Base-by-base conservation (phyloP, 2,329 filamentous ascomycete genomes). In the Apiospora koreana region DNA sequence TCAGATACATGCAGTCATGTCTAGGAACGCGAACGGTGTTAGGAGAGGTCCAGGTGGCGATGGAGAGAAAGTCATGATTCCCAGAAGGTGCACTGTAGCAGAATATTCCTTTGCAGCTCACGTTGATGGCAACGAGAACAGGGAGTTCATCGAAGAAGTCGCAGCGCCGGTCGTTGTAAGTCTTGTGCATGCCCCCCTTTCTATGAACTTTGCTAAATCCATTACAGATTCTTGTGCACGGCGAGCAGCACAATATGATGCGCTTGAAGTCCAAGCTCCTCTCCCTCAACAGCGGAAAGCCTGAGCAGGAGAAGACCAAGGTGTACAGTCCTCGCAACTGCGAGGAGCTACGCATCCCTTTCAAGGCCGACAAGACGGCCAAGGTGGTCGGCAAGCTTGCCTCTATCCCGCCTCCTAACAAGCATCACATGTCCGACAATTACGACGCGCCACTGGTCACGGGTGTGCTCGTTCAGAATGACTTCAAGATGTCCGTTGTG, bases 161-260 rank as follows among this genome's bases (percentile, higher is more conserved):
- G 90, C 88, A 41, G 94, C 96, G 2, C 94, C 95, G 21, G 95
- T 98, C 31, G 95, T 99, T 76, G 94, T 97, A 87, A 84, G 93
- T 91, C 35, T 12, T 12, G 9, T 62, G 31, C 54, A 38, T 23
- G 16, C 66, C 9, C 31, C 43, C 41, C 14, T 43, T 8, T 62
- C 38, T 58, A 28, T 28, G 41, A 18, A 14, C 41, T 9, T 9
- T 45, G 73, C 65, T 72, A 28, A 75, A 73, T 69, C 25, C 38
- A 14, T 18, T 31, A 0, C 71, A 95, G 93, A 98, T 99, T 71
- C 89, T 99, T 42, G 96, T 99, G 2, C 96, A 99, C 75, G 96
- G 96, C 69, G 96, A 99, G 79, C 94, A 96, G 77, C 94, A 97
- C 79, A 97, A 98, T 79, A 98, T 98, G 94, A 97, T 96, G 88